A percentile compares a stretch with the other conserved stretches of the same genome.
These are phyloP conservation scores for Quercus lobata DNA, from an alignment of 331 rosid species.

Conservation along the genomic window DNA sequence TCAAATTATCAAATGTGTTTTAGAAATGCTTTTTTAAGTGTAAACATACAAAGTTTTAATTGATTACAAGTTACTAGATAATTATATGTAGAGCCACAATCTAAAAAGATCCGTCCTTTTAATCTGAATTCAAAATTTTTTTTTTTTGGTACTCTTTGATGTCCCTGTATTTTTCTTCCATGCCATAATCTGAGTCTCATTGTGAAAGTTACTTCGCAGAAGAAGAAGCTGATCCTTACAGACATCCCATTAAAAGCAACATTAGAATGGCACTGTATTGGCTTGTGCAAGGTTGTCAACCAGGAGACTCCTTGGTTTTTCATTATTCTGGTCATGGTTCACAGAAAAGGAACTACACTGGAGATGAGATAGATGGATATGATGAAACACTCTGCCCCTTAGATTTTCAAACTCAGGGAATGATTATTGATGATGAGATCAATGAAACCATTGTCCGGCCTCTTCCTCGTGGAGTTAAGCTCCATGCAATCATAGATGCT, in stretches of 20 bases:
- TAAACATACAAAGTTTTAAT: no score
- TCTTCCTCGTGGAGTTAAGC: conserved; percentile 76
- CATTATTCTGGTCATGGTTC: conserved; percentile 99
- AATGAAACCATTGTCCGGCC: conserved; percentile 75
- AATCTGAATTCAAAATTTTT: no score
- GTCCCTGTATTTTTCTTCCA: neutral
- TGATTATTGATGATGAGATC: conserved; percentile 98
- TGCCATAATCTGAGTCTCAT: neutral
- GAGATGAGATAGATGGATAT: conserved; percentile 91
- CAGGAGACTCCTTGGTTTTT: conserved; percentile 91
- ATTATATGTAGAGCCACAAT: no score
- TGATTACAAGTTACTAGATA: no score
- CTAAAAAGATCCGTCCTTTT: no score
- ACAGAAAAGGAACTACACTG: conserved; percentile 72
- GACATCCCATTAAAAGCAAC: conserved; percentile 68
- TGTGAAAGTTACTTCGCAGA: conserved; percentile 51
- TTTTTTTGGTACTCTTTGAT: neutral
- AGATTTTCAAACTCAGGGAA: conserved; percentile 96
- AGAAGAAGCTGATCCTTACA: conserved; percentile 84
- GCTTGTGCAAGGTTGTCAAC: conserved; percentile 91
- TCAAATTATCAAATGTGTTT: no score
- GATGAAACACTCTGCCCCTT: conserved; percentile 95
- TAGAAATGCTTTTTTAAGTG: no score
- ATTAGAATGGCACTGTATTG: conserved; percentile 93
- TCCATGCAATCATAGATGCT: conserved; percentile 93